Percentiles rank a stretch among this genome's conserved stretches.
Evolutionary conservation across 441 rosid genomes (phyloP).

Genomic region (Syzygium syzygioides): DNA sequence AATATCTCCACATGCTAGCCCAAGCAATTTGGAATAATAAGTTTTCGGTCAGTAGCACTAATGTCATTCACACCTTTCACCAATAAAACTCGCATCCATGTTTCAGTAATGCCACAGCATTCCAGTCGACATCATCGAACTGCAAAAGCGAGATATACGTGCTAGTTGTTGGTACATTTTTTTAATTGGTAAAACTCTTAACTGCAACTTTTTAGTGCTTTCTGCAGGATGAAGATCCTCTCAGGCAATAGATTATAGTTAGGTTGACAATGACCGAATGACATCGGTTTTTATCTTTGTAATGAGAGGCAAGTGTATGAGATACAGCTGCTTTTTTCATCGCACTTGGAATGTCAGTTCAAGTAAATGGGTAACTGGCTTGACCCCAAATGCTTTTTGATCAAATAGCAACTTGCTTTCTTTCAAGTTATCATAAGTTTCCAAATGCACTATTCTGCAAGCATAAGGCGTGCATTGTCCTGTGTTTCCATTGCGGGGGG

Average conservation of each 20-base stretch:
- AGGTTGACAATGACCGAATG: background rate
- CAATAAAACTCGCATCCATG: background rate
- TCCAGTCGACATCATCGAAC: background rate
- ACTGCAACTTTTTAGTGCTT: background rate
- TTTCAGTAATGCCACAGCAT: background rate
- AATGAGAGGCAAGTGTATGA: background rate
- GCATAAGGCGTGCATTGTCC: background rate
- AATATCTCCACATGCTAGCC: background rate
- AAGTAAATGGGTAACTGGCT: background rate
- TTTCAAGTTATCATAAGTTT: background rate
- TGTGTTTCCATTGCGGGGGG: background rate
- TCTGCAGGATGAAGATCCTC: background rate
- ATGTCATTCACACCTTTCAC: background rate
- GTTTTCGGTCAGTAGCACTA: background rate
- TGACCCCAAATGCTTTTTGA: background rate
- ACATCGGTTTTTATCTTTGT: background rate
- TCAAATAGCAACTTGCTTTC: background rate
- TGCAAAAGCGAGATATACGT: background rate
- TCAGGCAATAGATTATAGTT: background rate
- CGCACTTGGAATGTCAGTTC: background rate
- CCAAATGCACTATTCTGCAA: background rate
- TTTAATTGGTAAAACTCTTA: background rate
- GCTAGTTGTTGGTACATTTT: background rate
- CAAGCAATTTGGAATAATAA: background rate
- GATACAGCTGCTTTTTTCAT: background rate